Percentiles rank a stretch among this genome's conserved stretches.
Conservation (phyloP, 139 green algal species). For the Marvania coccoides region DNA sequence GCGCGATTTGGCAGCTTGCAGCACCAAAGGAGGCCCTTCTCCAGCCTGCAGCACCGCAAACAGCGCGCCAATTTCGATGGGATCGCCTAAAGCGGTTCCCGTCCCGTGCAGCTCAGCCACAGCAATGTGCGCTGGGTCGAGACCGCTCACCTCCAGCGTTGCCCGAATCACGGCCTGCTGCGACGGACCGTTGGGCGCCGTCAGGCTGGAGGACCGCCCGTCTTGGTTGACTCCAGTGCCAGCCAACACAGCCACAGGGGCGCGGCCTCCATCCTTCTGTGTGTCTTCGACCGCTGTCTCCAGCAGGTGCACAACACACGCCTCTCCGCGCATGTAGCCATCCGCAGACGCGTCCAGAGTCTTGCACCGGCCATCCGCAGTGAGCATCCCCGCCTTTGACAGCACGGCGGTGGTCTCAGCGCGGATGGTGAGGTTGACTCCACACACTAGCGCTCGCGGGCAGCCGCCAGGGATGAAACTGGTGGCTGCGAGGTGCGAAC, state of each 20-base stretch:
- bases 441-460: constrained; percentile 1
- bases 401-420: constrained; percentile 32
- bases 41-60: constrained; percentile 16
- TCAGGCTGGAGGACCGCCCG: constrained; percentile 75
- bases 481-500: constrained; percentile 44
- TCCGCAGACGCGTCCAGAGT: constrained; percentile 68
- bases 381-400: constrained; percentile 55
- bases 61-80: constrained; percentile 75
- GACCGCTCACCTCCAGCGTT: constrained; percentile 30
- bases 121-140: constrained; percentile 21
- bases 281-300: neutral
- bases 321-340: constrained; percentile 69
- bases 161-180: constrained; percentile 69
- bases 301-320: constrained; percentile 23
- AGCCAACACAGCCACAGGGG: constrained; percentile 25
- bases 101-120: constrained; percentile 67
- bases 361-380: constrained; percentile 71
- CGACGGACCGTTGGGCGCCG: constrained; percentile 76
- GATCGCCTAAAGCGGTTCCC: constrained; percentile 76
- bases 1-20: constrained; percentile 65
- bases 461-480: constrained; percentile 8
- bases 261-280: neutral
- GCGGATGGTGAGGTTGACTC: constrained; percentile 44
- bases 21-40: constrained; percentile 22
- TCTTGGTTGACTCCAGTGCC: constrained; percentile 82